A percentile compares a stretch with the other conserved stretches of the same genome.
phyloP scores from a whole-genome alignment of 2,329 filamentous ascomycete species.

The Ophiostoma sp. region DNA sequence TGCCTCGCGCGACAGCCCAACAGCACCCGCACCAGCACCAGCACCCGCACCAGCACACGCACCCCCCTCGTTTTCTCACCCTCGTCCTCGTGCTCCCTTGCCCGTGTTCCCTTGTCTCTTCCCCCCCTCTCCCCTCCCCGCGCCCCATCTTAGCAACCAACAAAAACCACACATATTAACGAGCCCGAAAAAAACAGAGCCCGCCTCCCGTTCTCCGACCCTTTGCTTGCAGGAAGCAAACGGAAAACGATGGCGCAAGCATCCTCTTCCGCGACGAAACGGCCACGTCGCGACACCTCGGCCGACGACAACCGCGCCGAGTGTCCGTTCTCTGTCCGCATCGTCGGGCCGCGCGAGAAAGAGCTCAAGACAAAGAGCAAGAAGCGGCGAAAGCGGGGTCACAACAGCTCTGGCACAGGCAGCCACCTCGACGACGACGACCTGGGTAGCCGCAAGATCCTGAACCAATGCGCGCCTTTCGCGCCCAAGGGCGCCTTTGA shows the following conservation, averaged over 20 bases:
- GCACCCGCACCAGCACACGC: neutral
- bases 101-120: slow-evolving; percentile 3
- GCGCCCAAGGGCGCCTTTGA: slow-evolving; percentile 51
- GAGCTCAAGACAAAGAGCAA: slow-evolving; percentile 39
- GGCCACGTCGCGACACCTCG: slow-evolving; percentile 33
- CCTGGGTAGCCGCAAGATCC: slow-evolving; percentile 40
- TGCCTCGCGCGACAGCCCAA: neutral
- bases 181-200: no score
- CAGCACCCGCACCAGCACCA: neutral
- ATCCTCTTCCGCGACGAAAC: slow-evolving; percentile 35
- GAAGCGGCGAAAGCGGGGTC: slow-evolving; percentile 40
- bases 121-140: neutral
- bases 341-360: slow-evolving; percentile 44
- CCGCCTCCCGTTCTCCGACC: no score
- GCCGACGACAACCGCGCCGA: slow-evolving; percentile 50
- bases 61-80: neutral
- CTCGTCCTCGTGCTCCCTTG: neutral
- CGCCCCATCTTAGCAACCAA: neutral
- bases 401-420: slow-evolving; percentile 16
- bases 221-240: no score
- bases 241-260: slow-evolving; percentile 22
- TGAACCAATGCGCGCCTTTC: slow-evolving; percentile 51
- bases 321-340: slow-evolving; percentile 47
- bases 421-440: slow-evolving; percentile 34
- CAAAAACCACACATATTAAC: no score